Evolutionary conservation across 2,329 filamentous ascomycete species (phyloP).

Genomic region (Diplodia sapinea): DNA sequence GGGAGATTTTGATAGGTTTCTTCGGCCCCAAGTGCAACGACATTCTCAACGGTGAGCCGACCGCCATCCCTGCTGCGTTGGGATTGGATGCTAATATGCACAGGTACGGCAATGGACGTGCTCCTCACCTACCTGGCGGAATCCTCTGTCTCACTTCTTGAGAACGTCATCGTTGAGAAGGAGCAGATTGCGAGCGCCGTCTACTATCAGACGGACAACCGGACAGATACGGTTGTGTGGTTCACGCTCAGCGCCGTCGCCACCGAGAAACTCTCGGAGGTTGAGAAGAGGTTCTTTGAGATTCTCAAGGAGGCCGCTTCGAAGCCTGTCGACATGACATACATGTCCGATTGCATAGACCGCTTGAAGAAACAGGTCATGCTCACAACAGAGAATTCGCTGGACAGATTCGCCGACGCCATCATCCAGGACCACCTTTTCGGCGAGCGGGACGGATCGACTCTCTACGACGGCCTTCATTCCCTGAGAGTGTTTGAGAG

Average conservation of each 20-base stretch:
- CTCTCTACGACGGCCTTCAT: constrained; percentile 49
- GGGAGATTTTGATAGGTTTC: constrained; percentile 85
- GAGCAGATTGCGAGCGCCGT: constrained; percentile 90
- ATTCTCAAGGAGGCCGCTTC: constrained; percentile 80
- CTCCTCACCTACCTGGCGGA: constrained; percentile 87
- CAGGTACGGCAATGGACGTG: constrained; percentile 75
- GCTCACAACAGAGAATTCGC: constrained; percentile 80
- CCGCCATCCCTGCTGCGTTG: not conserved
- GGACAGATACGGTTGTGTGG: constrained; percentile 83
- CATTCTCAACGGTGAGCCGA: constrained; percentile 56
- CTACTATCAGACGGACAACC: constrained; percentile 76
- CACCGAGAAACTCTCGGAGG: constrained; percentile 80
- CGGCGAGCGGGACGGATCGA: constrained; percentile 77
- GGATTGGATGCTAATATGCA: constrained; percentile 33
- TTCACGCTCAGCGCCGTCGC: constrained; percentile 86
- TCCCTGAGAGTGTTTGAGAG: constrained; percentile 63
- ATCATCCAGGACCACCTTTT: constrained; percentile 94
- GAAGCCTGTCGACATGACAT: constrained; percentile 85
- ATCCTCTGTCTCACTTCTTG: constrained; percentile 88
- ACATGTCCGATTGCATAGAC: constrained; percentile 85
- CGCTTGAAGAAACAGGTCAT: constrained; percentile 82
- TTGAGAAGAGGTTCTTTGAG: constrained; percentile 84
- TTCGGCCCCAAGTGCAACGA: constrained; percentile 85
- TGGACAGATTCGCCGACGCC: constrained; percentile 79
- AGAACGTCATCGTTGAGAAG: constrained; percentile 90